Evolutionary conservation across 371 early-diverging fungal species (phyloP).

Genomic region (Ordospora pajunii): DNA sequence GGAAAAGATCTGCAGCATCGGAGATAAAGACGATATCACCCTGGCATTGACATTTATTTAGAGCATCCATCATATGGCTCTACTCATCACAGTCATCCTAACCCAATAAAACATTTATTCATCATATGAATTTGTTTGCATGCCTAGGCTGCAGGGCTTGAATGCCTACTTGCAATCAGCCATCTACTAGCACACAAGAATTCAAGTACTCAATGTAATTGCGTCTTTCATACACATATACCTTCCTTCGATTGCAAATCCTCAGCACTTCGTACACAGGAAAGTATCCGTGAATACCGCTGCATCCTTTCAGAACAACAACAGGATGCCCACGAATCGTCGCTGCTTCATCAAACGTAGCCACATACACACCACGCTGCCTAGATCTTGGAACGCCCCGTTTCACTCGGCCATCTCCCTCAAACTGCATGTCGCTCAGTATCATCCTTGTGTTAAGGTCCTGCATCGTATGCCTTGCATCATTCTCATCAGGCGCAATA

Average conservation of each 20-base stretch:
- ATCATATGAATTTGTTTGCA: neutral
- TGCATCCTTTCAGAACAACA: constrained; percentile 33
- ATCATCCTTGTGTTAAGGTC: constrained; percentile 18
- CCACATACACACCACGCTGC: constrained; percentile 8
- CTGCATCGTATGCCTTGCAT: neutral
- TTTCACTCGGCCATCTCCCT: neutral
- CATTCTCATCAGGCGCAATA: neutral
- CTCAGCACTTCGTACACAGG: constrained; percentile 38
- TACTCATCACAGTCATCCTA: neutral
- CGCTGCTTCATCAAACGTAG: neutral
- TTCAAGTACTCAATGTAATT: constrained; percentile 43
- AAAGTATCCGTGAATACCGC: neutral
- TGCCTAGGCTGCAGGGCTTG: neutral
- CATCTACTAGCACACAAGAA: neutral
- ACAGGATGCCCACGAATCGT: neutral
- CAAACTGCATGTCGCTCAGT: neutral
- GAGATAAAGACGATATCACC: constrained; percentile 16
- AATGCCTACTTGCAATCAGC: neutral
- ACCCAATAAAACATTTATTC: too few relatives aligned
- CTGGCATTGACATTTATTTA: neutral
- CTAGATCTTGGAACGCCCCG: neutral
- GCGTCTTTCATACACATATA: constrained; percentile 24
- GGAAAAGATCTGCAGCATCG: neutral
- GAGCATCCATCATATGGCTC: neutral
- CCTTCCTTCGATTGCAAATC: constrained; percentile 22